Percentiles rank a stretch among this genome's conserved stretches.
Evolutionary conservation across 768 basidiomycete species (phyloP).

Genomic region (Agrocybe praecox): DNA sequence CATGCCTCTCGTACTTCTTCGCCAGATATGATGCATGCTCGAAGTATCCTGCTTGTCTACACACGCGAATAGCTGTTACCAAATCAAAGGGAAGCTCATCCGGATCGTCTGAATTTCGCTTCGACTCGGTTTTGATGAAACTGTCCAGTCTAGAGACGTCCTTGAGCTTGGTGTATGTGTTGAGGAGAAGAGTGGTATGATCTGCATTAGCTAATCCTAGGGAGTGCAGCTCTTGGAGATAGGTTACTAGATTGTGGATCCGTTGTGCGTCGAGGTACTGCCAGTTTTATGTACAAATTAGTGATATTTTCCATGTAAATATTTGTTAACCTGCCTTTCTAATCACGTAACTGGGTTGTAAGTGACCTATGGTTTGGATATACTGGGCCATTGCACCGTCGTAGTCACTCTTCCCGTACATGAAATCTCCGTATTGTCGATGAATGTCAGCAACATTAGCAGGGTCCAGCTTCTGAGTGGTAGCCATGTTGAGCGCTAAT

Average conservation of each 20-base stretch:
- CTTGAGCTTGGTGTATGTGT: slow-evolving; percentile 96
- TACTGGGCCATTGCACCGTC: slow-evolving; percentile 95
- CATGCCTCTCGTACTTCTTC: slow-evolving; percentile 86
- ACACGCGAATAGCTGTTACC: slow-evolving; percentile 95
- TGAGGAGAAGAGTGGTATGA: slow-evolving; percentile 94
- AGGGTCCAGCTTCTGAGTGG: slow-evolving; percentile 74
- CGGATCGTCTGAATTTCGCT: slow-evolving; percentile 45
- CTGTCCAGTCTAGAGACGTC: slow-evolving; percentile 86
- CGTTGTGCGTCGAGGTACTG: slow-evolving; percentile 97
- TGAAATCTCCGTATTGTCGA: slow-evolving; percentile 85
- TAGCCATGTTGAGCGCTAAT: slow-evolving; percentile 82
- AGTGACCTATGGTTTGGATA: slow-evolving; percentile 83
- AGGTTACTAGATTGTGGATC: slow-evolving; percentile 93
- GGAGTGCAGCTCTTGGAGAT: slow-evolving; percentile 93
- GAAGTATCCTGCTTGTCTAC: slow-evolving; percentile 94
- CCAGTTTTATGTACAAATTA: not conserved
- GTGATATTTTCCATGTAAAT: not conserved
- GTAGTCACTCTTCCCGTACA: slow-evolving; percentile 89
- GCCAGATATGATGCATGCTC: slow-evolving; percentile 95
- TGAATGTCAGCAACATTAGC: slow-evolving; percentile 86
- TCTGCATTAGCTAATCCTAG: slow-evolving; percentile 91
- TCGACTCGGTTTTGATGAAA: slow-evolving; percentile 90
- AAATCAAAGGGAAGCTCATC: slow-evolving; percentile 93
- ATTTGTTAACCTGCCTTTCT: slow-evolving; percentile 69
- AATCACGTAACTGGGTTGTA: slow-evolving; percentile 95